Evolutionary conservation across 805 yeast genomes (phyloP), one percentile per base, ranked within the genome.

Genomic region (Saccharomycopsis javanensis): DNA sequence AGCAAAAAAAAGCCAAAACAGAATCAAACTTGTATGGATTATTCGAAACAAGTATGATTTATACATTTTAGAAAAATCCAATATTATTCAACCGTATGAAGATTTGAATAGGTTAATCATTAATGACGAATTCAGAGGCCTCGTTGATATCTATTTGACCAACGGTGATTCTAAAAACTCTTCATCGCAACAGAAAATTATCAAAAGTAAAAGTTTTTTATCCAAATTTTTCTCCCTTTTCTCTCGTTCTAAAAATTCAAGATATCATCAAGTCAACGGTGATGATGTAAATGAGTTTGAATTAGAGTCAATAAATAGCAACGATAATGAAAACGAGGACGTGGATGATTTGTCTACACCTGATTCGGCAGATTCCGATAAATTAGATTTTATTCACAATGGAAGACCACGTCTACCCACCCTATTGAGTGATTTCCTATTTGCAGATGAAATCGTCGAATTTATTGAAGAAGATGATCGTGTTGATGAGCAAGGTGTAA

Each of bases 11-110:
- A 42, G 23, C 10, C 48, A 51, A 54, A 35, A 34, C 8, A 30
- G 33, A 5, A 64, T 79, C 1, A 70, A 71, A 23, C 65, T 83
- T 54, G 67, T 78, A 6, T 85, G 92, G 92, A 70, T 81, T 23
- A 70, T 79, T 0, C 69, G 76, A 50, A 73, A 72, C 55, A 70
- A 69, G 50, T 63, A 68, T 2, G 88, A 84, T 64, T 59, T 76
- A 16, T 77, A 73, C 64, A 65, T 82, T 5, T 66, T 81, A 45
- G 68, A 72, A 11, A 73, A 75, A 27, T 18, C 28, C n/a, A 20
- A 20, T 42, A 42, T 42, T 15, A 18, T 42, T 42, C 27, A 42
- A 3, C 28, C 48, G 2, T 42, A 42, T 11, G 48, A 42, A 10
- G 48, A 42, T 42, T 18, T 42, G 13, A 42, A 42, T 20, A 42